Percentiles rank a stretch among this genome's conserved stretches.
Conservation (phyloP, 805 yeast species). For the Metschnikowia corniflorae region DNA sequence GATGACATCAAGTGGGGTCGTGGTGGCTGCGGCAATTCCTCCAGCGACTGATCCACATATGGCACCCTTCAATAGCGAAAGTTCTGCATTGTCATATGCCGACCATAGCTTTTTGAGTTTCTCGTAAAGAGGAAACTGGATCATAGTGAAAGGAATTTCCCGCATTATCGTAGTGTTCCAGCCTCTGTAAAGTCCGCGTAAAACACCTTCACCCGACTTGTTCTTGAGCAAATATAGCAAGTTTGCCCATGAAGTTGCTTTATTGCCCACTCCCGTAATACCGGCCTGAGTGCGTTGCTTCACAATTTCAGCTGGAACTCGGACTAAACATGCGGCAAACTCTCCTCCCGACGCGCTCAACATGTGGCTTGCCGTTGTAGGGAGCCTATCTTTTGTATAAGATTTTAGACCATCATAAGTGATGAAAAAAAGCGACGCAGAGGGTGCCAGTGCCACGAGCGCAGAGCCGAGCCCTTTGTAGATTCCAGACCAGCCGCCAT, state of each 20-base stretch:
- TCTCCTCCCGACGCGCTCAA: slow-evolving; percentile 85
- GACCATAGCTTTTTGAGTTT: slow-evolving; percentile 64
- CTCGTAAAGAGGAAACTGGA: slow-evolving; percentile 94
- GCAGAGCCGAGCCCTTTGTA: slow-evolving; percentile 93
- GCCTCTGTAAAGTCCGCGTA: slow-evolving; percentile 84
- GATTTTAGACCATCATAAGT: slow-evolving; percentile 78
- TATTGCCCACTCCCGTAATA: slow-evolving; percentile 28
- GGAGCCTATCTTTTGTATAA: slow-evolving; percentile 29
- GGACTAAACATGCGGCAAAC: slow-evolving; percentile 83
- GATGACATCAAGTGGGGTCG: slow-evolving; percentile 77
- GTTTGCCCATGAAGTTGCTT: slow-evolving; percentile 64
- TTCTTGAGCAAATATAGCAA: slow-evolving; percentile 59
- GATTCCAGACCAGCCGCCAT: slow-evolving; percentile 92
- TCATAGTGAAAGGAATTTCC: slow-evolving; percentile 94
- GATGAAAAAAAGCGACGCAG: slow-evolving; percentile 47
- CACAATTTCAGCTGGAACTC: slow-evolving; percentile 96
- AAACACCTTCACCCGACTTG: slow-evolving; percentile 70
- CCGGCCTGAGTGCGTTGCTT: slow-evolving; percentile 86
- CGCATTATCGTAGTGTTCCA: slow-evolving; percentile 90
- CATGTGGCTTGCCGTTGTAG: slow-evolving; percentile 65
- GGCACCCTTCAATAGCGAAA: slow-evolving; percentile 74
- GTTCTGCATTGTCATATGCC: slow-evolving; percentile 32
- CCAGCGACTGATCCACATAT: slow-evolving; percentile 81
- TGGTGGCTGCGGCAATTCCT: slow-evolving; percentile 74
- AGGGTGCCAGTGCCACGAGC: slow-evolving; percentile 91